Evolutionary conservation across 371 early-diverging fungal species (phyloP).

Genomic region (Quaeritorhiza haematococci): DNA sequence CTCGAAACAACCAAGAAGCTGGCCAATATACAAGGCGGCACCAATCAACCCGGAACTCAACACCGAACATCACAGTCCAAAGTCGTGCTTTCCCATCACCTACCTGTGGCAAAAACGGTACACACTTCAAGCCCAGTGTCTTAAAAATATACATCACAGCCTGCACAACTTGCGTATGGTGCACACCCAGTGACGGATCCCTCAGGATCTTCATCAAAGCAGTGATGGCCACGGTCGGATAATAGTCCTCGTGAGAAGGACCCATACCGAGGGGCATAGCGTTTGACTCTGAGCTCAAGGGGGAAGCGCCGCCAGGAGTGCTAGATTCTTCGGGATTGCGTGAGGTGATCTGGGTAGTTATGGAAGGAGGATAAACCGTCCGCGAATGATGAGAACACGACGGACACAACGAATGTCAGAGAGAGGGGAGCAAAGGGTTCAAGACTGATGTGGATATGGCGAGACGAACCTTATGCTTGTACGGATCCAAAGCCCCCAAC

Average conservation of each 20-base stretch:
- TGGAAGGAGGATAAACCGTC: background rate
- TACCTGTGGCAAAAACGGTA: conserved; percentile 52
- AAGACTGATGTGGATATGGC: too few species aligned
- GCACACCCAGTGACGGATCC: conserved; percentile 73
- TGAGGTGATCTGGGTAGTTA: conserved; percentile 4
- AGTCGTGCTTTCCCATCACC: background rate
- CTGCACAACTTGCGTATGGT: conserved; percentile 85
- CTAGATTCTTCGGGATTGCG: conserved; percentile 9
- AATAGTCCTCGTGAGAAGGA: conserved; percentile 74
- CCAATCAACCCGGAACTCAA: background rate
- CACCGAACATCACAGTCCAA: background rate
- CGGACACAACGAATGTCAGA: too few species aligned
- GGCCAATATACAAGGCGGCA: conserved; percentile 4
- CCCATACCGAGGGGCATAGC: conserved; percentile 21
- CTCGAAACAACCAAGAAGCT: background rate
- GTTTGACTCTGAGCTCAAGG: background rate
- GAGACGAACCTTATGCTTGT: conserved; percentile 69
- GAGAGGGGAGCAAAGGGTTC: too few species aligned
- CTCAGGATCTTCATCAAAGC: conserved; percentile 85
- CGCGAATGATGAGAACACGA: conserved; percentile 1
- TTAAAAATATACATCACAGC: conserved; percentile 93
- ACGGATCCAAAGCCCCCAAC: conserved; percentile 94
- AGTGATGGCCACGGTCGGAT: conserved; percentile 81
- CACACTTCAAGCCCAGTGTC: conserved; percentile 67
- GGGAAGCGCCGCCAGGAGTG: background rate